phyloP scores from a whole-genome alignment of 495 filamentous ascomycete genomes.

The Copromyces sp. region DNA sequence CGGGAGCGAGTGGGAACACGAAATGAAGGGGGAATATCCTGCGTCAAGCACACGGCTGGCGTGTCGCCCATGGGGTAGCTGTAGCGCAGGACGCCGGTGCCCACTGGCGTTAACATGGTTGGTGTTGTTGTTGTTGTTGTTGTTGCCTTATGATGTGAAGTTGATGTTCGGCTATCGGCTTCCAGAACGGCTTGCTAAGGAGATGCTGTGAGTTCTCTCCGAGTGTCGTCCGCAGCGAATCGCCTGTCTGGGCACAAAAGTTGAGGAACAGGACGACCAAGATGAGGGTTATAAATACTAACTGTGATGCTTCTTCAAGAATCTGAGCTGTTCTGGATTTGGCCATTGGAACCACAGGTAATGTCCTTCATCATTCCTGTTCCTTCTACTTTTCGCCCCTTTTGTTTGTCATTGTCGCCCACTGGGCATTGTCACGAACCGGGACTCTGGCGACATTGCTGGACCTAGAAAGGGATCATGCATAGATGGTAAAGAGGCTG shows the following conservation, averaged over 20 bases:
- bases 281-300: not conserved
- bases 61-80: conserved; percentile 20
- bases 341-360: not conserved
- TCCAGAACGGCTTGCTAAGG: not conserved
- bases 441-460: not conserved
- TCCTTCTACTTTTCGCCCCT: not conserved
- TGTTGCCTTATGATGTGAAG: not conserved
- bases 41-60: conserved; percentile 19
- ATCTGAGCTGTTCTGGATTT: not conserved
- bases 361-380: not conserved
- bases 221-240: not conserved
- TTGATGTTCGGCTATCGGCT: not conserved
- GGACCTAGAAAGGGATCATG: not conserved
- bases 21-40: conserved; percentile 15
- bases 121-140: not conserved
- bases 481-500: not conserved
- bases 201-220: not conserved
- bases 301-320: not conserved
- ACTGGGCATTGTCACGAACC: not conserved
- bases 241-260: not conserved
- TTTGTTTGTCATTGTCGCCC: not conserved
- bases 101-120: not conserved
- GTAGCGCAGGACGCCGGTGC: not conserved
- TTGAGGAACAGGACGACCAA: not conserved
- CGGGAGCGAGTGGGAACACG: not conserved